Evolutionary conservation across 208 protist species (phyloP).

Genomic region (Tetramitus jugosus): DNA sequence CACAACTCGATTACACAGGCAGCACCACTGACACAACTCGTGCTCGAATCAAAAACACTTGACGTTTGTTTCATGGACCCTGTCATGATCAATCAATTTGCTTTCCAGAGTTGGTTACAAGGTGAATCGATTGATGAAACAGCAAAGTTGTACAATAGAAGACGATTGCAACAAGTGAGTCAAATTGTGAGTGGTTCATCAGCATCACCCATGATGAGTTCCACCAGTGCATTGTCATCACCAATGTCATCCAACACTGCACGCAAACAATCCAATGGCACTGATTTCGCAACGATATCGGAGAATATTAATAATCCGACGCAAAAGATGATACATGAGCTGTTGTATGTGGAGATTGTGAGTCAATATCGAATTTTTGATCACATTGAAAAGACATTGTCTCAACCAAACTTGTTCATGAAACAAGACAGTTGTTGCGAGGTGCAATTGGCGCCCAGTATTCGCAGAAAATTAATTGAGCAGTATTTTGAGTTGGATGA

Average conservation of each 20-base stretch:
- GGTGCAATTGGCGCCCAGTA: neutral
- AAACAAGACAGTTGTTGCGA: neutral
- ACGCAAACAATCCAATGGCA: no score
- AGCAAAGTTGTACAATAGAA: neutral
- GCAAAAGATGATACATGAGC: neutral
- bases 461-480: neutral
- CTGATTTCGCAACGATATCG: no score
- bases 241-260: no score
- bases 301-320: no score
- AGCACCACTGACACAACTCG: no score
- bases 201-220: no score
- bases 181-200: no score
- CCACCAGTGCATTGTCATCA: no score
- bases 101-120: neutral
- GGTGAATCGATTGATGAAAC: neutral
- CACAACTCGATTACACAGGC: no score
- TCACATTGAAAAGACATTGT: neutral
- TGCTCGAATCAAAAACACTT: no score
- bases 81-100: constrained; percentile 1
- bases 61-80: neutral
- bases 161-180: neutral
- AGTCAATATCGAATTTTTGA: constrained; percentile 18
- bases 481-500: constrained; percentile 11
- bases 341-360: neutral
- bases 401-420: neutral